A percentile compares a stretch with the other conserved stretches of the same genome.
Conservation (phyloP, 2,329 filamentous ascomycete species). For the Coniella lustricola region DNA sequence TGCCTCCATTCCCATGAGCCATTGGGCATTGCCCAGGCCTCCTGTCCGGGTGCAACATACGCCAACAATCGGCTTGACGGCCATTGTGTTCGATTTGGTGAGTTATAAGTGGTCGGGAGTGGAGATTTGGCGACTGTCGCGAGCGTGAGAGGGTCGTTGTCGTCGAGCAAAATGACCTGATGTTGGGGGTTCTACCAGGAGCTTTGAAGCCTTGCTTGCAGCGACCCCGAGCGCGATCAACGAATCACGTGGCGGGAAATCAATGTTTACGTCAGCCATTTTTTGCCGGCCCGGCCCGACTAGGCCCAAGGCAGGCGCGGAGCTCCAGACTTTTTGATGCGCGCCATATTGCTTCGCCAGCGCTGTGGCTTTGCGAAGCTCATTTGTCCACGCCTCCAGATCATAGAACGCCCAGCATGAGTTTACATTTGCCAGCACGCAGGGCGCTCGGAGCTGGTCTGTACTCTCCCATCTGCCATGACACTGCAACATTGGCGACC, state of each 20-base stretch:
- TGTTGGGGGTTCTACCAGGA: slow-evolving; percentile 3
- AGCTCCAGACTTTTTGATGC: slow-evolving; percentile 5
- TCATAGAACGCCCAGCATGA: slow-evolving; percentile 44
- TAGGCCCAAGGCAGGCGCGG: background rate
- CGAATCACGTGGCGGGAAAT: slow-evolving; percentile 4
- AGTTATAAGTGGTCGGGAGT: slow-evolving; percentile 11
- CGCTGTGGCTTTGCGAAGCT: background rate
- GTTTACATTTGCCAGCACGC: slow-evolving; percentile 55
- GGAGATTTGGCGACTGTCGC: slow-evolving; percentile 11
- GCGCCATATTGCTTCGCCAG: background rate
- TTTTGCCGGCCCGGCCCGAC: slow-evolving; percentile 1
- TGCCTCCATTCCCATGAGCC: background rate
- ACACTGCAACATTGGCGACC: no score
- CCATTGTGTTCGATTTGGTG: slow-evolving; percentile 36
- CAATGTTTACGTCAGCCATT: slow-evolving; percentile 1
- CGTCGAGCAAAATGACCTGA: slow-evolving; percentile 14
- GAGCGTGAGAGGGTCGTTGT: background rate
- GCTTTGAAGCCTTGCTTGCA: background rate
- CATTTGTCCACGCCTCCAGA: slow-evolving; percentile 11
- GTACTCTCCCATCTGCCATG: slow-evolving; percentile 12
- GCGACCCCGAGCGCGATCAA: background rate
- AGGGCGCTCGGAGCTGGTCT: slow-evolving; percentile 55
- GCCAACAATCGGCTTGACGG: slow-evolving; percentile 49
- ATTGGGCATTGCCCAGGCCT: background rate
- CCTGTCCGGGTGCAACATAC: slow-evolving; percentile 36